phyloP scores from a whole-genome alignment of 805 yeast species.

The Saitoella complicata region DNA sequence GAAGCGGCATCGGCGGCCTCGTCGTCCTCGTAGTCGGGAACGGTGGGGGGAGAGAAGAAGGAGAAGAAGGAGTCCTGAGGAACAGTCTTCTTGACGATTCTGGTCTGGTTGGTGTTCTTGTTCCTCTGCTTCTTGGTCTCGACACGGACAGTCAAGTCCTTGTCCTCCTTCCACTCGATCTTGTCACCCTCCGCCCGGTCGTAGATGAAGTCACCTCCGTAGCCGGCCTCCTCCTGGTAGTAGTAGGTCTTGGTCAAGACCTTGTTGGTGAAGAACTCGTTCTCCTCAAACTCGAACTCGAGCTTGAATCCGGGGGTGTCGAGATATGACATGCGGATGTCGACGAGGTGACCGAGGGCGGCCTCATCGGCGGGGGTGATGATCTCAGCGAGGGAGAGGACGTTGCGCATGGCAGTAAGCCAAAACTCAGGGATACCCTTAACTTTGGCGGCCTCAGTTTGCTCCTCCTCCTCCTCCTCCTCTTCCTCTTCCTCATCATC shows the following conservation, averaged over 20 bases:
- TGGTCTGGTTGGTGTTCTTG: constrained; percentile 80
- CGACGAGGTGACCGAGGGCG: constrained; percentile 49
- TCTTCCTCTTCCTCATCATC: constrained; percentile 45
- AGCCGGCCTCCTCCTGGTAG: constrained; percentile 86
- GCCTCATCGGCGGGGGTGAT: constrained; percentile 83
- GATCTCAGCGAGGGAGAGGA: constrained; percentile 63
- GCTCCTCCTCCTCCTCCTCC: constrained; percentile 30
- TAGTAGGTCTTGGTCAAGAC: constrained; percentile 70
- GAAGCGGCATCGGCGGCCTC: constrained; percentile 24
- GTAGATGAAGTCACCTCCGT: constrained; percentile 89
- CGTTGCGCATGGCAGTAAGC: constrained; percentile 86
- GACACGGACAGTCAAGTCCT: constrained; percentile 67
- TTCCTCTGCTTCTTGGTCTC: constrained; percentile 96
- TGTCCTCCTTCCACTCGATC: constrained; percentile 65
- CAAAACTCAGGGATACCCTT: constrained; percentile 89
- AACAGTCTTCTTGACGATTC: constrained; percentile 85
- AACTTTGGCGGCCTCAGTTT: constrained; percentile 23
- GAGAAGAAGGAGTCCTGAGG: constrained; percentile 93
- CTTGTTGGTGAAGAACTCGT: constrained; percentile 62
- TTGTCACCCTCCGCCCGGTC: constrained; percentile 89
- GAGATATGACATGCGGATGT: constrained; percentile 65
- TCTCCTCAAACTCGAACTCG: constrained; percentile 60
- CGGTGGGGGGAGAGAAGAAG: constrained; percentile 85
- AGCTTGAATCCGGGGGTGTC: constrained; percentile 78
- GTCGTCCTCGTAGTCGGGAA: constrained; percentile 42